Evolutionary conservation across 176 grass and related monocot species (phyloP).

Genomic region (Phoenix dactylifera): DNA sequence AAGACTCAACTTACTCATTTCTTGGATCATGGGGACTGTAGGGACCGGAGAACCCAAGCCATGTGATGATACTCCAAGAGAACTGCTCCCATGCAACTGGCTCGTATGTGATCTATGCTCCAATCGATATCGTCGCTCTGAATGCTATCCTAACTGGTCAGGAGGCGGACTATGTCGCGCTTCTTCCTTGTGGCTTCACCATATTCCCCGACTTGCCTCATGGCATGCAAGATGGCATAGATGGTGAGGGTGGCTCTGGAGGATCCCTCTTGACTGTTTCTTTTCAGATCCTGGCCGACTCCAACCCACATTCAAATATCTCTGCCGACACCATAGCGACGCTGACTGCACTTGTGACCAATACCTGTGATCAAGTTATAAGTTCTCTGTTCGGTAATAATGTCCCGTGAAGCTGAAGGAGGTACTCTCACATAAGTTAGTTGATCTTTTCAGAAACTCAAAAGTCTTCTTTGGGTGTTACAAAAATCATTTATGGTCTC

Average conservation of each 20-base stretch:
- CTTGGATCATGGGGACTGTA: background rate
- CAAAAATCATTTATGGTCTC: no score
- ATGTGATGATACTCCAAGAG: conserved; percentile 56
- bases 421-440: background rate
- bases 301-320: conserved; percentile 17
- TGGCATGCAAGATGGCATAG: background rate
- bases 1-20: no score
- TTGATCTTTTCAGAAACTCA: no score
- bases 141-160: conserved; percentile 9
- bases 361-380: conserved; percentile 26
- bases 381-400: conserved; percentile 9
- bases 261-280: conserved; percentile 40
- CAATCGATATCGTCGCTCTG: conserved; percentile 23
- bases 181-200: conserved; percentile 39
- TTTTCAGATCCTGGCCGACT: conserved; percentile 49
- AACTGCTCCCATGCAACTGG: conserved; percentile 28
- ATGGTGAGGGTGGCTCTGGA: background rate
- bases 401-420: background rate
- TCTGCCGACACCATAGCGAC: conserved; percentile 8
- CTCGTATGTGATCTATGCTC: conserved; percentile 48
- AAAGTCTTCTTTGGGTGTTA: no score
- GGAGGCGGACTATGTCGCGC: background rate
- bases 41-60: conserved; percentile 11
- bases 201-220: conserved; percentile 10
- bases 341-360: conserved; percentile 15